Percentiles rank a stretch among this genome's conserved stretches.
Evolutionary conservation across 768 basidiomycete species (phyloP).

Genomic region (Crucibulum laeve): DNA sequence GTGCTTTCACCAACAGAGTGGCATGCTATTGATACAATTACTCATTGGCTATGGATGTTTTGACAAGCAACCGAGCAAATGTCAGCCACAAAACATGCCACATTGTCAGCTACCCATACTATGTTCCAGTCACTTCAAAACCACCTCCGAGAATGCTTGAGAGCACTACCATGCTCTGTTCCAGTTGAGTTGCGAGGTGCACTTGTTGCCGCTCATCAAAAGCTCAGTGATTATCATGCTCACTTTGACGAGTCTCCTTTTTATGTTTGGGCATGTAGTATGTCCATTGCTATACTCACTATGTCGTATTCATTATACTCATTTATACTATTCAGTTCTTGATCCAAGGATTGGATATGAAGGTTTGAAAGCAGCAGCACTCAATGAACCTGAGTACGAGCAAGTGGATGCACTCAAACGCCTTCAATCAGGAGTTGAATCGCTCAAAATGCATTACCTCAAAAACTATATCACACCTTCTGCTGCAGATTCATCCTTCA

Average conservation of each 20-base stretch:
- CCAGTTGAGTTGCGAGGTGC: conserved; percentile 13
- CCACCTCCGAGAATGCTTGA: conserved; percentile 11
- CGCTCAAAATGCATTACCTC: background rate
- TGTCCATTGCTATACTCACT: conserved; percentile 3
- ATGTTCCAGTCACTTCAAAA: conserved; percentile 23
- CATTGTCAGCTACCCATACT: conserved; percentile 23
- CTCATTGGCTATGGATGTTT: conserved; percentile 21
- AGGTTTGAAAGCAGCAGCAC: conserved; percentile 13
- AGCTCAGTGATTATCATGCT: conserved; percentile 25
- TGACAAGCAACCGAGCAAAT: conserved; percentile 25
- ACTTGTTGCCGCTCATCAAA: conserved; percentile 20
- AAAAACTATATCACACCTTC: background rate
- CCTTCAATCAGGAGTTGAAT: background rate
- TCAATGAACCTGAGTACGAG: background rate
- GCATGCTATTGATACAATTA: conserved; percentile 17
- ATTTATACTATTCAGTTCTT: conserved; percentile 14
- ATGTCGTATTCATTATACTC: background rate
- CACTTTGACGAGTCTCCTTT: conserved; percentile 22
- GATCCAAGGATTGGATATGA: conserved; percentile 21
- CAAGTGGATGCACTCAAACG: too few species aligned
- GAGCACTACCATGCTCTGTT: conserved; percentile 11
- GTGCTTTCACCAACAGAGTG: conserved; percentile 20
- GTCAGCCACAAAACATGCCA: conserved; percentile 22
- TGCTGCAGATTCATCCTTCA: background rate
- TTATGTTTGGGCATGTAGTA: conserved; percentile 22